Conservation (phyloP, 108 stramenopile species). For the Bacterosira constricta region DNA sequence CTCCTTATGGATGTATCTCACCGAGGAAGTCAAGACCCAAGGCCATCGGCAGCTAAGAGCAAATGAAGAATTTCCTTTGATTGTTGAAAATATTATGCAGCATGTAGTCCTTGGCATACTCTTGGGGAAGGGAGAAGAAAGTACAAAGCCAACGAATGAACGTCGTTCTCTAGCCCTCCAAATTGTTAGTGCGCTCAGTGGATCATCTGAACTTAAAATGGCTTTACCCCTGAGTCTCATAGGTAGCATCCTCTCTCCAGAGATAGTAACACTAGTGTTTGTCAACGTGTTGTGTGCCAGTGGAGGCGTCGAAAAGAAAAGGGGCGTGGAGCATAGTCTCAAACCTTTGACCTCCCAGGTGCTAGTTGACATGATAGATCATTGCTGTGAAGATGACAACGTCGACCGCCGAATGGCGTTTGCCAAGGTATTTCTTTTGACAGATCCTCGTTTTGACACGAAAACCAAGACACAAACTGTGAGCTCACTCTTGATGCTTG, state of each 20-base stretch:
- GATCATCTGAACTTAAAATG: slow-evolving; percentile 49
- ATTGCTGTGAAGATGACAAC: slow-evolving; percentile 27
- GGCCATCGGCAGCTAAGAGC: slow-evolving; percentile 16
- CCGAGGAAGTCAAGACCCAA: slow-evolving; percentile 32
- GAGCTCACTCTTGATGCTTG: slow-evolving; percentile 48
- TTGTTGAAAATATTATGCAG: slow-evolving; percentile 55
- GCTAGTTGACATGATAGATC: slow-evolving; percentile 16
- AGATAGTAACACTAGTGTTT: slow-evolving; percentile 64
- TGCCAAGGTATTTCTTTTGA: slow-evolving; percentile 58
- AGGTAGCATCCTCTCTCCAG: slow-evolving; percentile 49
- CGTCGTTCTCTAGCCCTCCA: slow-evolving; percentile 67
- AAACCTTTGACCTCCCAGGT: slow-evolving; percentile 38
- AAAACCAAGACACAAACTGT: slow-evolving; percentile 71
- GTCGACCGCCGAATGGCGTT: slow-evolving; percentile 50
- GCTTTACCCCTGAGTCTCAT: slow-evolving; percentile 45
- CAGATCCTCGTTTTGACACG: slow-evolving; percentile 72
- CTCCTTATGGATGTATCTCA: slow-evolving; percentile 66
- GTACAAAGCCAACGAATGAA: slow-evolving; percentile 61
- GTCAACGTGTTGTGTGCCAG: slow-evolving; percentile 65
- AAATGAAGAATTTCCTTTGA: slow-evolving; percentile 24
- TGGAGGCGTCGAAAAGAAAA: slow-evolving; percentile 38
- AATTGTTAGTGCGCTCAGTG: slow-evolving; percentile 58
- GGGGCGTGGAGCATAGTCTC: slow-evolving; percentile 25
- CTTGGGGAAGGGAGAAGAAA: slow-evolving; percentile 39
- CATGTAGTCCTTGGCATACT: slow-evolving; percentile 55